phyloP scores from a whole-genome alignment of 129 eudicot genomes.

The Helianthus tuberosus region DNA sequence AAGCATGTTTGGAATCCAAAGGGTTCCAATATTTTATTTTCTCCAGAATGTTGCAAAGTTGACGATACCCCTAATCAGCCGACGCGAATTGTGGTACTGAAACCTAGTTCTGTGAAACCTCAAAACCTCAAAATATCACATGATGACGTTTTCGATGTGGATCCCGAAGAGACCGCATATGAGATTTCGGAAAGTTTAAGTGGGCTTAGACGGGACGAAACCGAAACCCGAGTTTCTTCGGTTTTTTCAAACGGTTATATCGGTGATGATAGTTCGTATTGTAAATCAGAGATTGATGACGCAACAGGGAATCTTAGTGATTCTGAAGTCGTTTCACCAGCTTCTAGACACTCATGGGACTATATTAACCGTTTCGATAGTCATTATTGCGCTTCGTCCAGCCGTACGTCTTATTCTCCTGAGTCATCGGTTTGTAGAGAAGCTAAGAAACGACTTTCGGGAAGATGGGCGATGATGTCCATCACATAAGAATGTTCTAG shows the following conservation, averaged over 20 bases:
- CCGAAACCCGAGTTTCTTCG: conserved; percentile 66
- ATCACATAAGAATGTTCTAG: conserved; percentile 61
- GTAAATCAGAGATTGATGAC: conserved; percentile 80
- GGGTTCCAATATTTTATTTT: conserved; percentile 47
- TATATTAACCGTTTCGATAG: conserved; percentile 63
- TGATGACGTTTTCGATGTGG: conserved; percentile 43
- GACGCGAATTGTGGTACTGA: conserved; percentile 84
- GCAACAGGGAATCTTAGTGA: conserved; percentile 70
- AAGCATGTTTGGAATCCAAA: conserved; percentile 32
- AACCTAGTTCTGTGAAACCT: conserved; percentile 70
- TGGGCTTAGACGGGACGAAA: conserved; percentile 65
- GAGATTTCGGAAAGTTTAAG: conserved; percentile 42
- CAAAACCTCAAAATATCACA: conserved; percentile 50
- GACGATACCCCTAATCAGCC: conserved; percentile 58
- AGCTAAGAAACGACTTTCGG: conserved; percentile 97
- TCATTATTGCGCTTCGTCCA: conserved; percentile 69
- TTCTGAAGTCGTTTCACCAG: conserved; percentile 88
- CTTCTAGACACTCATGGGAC: conserved; percentile 95
- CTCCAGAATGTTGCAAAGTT: conserved; percentile 43
- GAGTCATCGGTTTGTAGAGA: conserved; percentile 94
- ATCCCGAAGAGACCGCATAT: conserved; percentile 45
- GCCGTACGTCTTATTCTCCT: conserved; percentile 83
- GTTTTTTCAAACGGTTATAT: conserved; percentile 79
- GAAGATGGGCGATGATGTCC: conserved; percentile 95
- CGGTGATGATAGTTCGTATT: conserved; percentile 84